Base-by-base conservation (phyloP, 2,329 filamentous ascomycete genomes). In the Ceratocystis alfenasii region DNA sequence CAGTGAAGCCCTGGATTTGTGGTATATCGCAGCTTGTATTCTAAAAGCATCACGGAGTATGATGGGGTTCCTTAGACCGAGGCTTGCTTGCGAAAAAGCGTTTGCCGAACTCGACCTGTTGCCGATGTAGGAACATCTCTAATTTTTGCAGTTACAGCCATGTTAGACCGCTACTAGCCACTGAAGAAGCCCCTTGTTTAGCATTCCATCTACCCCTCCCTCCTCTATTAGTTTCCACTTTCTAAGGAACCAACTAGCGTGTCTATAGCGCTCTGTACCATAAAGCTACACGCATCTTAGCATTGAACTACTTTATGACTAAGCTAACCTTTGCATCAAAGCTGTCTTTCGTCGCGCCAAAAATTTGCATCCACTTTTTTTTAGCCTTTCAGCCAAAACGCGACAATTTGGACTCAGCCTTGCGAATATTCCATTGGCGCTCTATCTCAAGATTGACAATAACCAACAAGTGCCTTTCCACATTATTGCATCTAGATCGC, bases 151-250 rank as follows among this genome's bases (percentile, higher is more conserved):
- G 22, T 5, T 46, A 36, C 28, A 36, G 41, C n/a, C 12, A 15
- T 30, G 70, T 71, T 69, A 59, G 25, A 46, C 59, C 46, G 50
- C 20, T 57, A n/a, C 28, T 65, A 46, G 65, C 62, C 65, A 55
- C 55, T 67, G 48, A 25, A 36, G 25, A 48, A 63, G 15, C 12
- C 48, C 48, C 48, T 15, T 28, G 48, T 15, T 15, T 10, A 28
- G 25, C 48, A 28, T 28, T 22, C 22, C n/a, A 50, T 8, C 20
- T 50, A 12, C 48, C 48, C 48, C 48, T 50, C 48, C 48, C 48
- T 12, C 48, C 8, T 53, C 48, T 53, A 53, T 53, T 12, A 5
- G 48, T 2, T 25, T 10, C 15, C 48, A 12, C 20, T 53, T 4
- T 25, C 20, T 17, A 25, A 6, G 20, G 25, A 28, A 2, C 36